Conservation (phyloP, 75 land plant species). For the Cupressus sempervirens region DNA sequence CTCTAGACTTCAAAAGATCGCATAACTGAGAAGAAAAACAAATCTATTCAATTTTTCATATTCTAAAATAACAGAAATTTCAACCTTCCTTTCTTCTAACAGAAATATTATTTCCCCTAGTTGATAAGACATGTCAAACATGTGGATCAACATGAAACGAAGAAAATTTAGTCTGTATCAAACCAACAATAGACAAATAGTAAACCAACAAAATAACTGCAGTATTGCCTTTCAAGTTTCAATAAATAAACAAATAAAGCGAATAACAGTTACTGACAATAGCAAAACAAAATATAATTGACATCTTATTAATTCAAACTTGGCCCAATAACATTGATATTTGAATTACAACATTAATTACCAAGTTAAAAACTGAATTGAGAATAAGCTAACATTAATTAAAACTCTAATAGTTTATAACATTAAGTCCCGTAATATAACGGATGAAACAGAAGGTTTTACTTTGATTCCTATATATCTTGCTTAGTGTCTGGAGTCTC, state of each 20-base stretch:
- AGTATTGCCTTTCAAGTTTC: neutral
- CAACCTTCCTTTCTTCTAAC: neutral
- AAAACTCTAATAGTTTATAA: neutral
- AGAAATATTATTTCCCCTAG: neutral
- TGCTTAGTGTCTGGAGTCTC: neutral
- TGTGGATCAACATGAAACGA: neutral
- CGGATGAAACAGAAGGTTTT: neutral
- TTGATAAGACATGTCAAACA: neutral
- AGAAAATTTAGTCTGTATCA: neutral
- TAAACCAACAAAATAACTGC: neutral
- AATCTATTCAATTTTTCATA: neutral
- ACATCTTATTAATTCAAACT: neutral
- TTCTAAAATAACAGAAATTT: neutral
- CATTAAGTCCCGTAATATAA: neutral
- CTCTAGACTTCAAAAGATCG: conserved; percentile 58
- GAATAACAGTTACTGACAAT: neutral
- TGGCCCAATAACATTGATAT: neutral
- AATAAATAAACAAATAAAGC: neutral
- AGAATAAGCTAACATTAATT: neutral
- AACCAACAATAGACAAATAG: neutral
- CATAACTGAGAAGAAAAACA: conserved; percentile 34
- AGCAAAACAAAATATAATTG: neutral
- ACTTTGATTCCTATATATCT: neutral
- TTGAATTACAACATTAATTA: neutral
- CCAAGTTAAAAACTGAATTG: neutral